Conservation (phyloP, 345 rosid species). For the Melaleuca quinquenervia region DNA sequence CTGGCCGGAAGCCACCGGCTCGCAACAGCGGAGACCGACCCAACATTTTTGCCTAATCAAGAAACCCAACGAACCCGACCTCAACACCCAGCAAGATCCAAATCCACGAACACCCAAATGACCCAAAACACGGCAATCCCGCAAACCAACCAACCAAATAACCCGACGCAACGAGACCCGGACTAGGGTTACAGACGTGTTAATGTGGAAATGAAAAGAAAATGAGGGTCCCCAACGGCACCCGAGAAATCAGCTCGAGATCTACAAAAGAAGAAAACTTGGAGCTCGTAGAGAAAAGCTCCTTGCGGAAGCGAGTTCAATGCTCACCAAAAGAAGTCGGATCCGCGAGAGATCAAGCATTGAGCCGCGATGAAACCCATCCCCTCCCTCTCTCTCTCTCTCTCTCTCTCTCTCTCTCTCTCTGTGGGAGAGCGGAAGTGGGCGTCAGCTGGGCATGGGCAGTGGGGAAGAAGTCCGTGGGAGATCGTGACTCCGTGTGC, state of each 20-base stretch:
- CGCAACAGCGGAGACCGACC: conserved; percentile 41
- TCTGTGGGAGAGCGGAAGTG: not conserved
- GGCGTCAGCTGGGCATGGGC: not conserved
- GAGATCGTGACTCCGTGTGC: not conserved
- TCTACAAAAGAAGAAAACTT: not conserved
- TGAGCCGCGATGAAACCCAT: not conserved
- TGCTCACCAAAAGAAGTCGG: not conserved
- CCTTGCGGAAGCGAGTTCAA: not conserved
- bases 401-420: not conserved
- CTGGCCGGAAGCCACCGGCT: conserved; percentile 62
- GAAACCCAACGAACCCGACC: not conserved
- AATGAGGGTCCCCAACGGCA: not conserved
- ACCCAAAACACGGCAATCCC: not conserved
- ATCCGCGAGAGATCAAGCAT: not conserved
- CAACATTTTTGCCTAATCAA: conserved; percentile 22
- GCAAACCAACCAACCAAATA: not conserved
- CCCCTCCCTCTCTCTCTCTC: not conserved
- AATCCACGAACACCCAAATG: not conserved
- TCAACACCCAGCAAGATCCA: not conserved
- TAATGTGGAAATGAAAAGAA: not conserved
- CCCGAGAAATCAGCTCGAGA: not conserved
- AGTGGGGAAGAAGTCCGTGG: not conserved
- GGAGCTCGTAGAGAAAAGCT: not conserved
- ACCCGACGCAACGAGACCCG: not conserved
- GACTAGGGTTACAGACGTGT: not conserved